Evolutionary conservation across 2,329 filamentous ascomycete species (phyloP).

Genomic region (Fusarium buharicum): DNA sequence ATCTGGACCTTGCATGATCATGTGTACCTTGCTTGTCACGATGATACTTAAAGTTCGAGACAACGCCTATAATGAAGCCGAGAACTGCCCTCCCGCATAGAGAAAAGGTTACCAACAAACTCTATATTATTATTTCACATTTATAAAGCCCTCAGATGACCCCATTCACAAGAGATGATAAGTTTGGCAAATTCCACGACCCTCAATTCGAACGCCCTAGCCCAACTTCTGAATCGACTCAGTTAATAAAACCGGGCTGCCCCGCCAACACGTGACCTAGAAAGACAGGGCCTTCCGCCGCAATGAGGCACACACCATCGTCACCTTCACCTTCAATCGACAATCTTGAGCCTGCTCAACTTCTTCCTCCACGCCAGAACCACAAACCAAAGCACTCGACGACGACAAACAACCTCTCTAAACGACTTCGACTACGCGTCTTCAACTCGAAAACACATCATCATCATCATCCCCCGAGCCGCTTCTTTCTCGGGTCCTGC

Average conservation of each 20-base stretch:
- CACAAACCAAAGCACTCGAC: constrained; percentile 22
- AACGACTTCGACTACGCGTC: constrained; percentile 32
- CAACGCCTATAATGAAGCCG: not conserved
- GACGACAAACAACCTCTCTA: constrained; percentile 29
- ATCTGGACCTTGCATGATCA: no score
- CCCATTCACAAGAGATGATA: not conserved
- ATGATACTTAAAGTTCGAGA: no score
- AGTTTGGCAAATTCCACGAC: constrained; percentile 8
- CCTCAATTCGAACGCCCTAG: not conserved
- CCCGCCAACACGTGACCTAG: constrained; percentile 51
- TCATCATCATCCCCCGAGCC: constrained; percentile 15
- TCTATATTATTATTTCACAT: not conserved
- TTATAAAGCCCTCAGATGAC: not conserved
- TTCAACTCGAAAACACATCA: constrained; percentile 24
- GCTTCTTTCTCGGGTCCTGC: constrained; percentile 33
- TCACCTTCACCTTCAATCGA: constrained; percentile 44
- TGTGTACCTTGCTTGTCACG: constrained; percentile 7
- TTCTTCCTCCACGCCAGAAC: constrained; percentile 37
- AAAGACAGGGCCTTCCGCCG: constrained; percentile 38
- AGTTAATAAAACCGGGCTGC: constrained; percentile 35
- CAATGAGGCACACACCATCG: constrained; percentile 47
- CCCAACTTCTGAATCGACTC: constrained; percentile 14
- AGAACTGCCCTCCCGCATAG: not conserved
- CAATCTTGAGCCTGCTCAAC: constrained; percentile 45
- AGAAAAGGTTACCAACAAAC: constrained; percentile 3